Conservation (phyloP, 345 rosid species). For the Brassica nigra region DNA sequence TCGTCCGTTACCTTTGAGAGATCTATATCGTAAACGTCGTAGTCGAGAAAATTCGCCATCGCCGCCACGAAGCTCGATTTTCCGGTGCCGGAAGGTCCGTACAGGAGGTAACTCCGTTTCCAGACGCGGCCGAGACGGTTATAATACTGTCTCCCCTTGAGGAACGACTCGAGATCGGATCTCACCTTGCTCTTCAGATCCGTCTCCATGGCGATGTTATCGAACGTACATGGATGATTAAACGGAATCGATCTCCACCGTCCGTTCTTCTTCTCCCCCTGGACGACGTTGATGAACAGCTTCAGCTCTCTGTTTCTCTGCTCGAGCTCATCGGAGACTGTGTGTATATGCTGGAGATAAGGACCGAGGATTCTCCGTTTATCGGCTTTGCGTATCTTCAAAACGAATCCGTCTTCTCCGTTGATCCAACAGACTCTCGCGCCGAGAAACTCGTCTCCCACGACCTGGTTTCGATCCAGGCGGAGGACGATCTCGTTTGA, state of each 20-base stretch:
- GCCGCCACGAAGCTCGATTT: conserved; percentile 81
- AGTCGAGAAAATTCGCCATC: conserved; percentile 65
- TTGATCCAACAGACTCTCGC: conserved; percentile 79
- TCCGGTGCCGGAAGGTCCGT: conserved; percentile 84
- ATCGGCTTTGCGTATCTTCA: conserved; percentile 75
- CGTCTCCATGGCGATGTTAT: conserved; percentile 71
- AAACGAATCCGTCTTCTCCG: conserved; percentile 45
- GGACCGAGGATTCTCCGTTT: conserved; percentile 78
- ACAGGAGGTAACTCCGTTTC: conserved; percentile 72
- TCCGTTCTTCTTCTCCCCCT: conserved; percentile 28
- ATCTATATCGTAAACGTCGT: conserved; percentile 73
- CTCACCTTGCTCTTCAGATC: conserved; percentile 67
- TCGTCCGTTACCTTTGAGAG: conserved; percentile 60
- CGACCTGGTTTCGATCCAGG: conserved; percentile 61
- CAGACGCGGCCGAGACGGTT: conserved; percentile 76
- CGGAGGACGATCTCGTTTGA: conserved; percentile 66
- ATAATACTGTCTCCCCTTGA: conserved; percentile 68
- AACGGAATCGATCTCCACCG: conserved; percentile 85
- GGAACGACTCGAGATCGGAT: conserved; percentile 72
- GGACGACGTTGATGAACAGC: conserved; percentile 58
- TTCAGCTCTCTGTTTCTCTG: conserved; percentile 55
- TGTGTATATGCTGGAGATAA: conserved; percentile 86
- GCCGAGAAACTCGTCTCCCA: conserved; percentile 75
- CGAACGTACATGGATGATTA: conserved; percentile 79
- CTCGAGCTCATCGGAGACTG: conserved; percentile 71